A percentile compares a stretch with the other conserved stretches of the same genome.
These are phyloP conservation scores for Neurospora sp. DNA, from an alignment of 2,329 filamentous ascomycete genomes.

Conservation along the genomic window DNA sequence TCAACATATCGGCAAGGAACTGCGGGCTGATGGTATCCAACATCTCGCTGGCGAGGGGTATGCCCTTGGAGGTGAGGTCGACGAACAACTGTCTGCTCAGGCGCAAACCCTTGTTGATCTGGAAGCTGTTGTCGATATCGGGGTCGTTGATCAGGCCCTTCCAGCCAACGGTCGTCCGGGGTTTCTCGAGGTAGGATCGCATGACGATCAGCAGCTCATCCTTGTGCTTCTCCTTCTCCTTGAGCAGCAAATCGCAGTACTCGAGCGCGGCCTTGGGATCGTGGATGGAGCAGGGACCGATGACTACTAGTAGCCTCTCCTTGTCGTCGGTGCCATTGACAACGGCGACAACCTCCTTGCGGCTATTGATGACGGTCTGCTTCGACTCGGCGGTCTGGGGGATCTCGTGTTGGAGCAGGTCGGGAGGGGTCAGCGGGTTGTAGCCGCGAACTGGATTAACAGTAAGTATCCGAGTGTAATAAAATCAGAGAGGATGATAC, in stretches of 20 bases:
- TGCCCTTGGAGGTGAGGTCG: constrained; percentile 81
- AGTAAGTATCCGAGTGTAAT: constrained; percentile 11
- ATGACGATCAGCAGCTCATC: constrained; percentile 91
- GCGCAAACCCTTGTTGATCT: constrained; percentile 95
- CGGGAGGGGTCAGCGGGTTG: constrained; percentile 86
- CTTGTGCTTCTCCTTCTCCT: constrained; percentile 78
- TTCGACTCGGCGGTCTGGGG: constrained; percentile 47
- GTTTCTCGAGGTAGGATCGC: constrained; percentile 98
- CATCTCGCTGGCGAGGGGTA: constrained; percentile 97
- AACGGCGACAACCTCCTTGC: constrained; percentile 56
- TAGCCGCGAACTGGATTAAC: constrained; percentile 62
- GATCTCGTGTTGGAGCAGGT: constrained; percentile 93
- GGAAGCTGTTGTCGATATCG: constrained; percentile 95
- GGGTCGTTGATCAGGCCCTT: constrained; percentile 98
- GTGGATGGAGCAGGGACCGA: constrained; percentile 96
- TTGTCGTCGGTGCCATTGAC: constrained; percentile 51
- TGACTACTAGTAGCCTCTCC: constrained; percentile 57
- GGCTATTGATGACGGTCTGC: constrained; percentile 50
- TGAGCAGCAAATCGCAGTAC: constrained; percentile 78
- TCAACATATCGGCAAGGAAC: constrained; percentile 87
- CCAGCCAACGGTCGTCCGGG: constrained; percentile 95
- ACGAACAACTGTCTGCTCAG: constrained; percentile 85
- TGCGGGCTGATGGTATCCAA: constrained; percentile 96
- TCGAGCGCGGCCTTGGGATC: constrained; percentile 83
- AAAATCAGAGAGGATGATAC: constrained; percentile 20